Conservation (phyloP, 768 basidiomycete species). For the Rhizopogon vesiculosus region DNA sequence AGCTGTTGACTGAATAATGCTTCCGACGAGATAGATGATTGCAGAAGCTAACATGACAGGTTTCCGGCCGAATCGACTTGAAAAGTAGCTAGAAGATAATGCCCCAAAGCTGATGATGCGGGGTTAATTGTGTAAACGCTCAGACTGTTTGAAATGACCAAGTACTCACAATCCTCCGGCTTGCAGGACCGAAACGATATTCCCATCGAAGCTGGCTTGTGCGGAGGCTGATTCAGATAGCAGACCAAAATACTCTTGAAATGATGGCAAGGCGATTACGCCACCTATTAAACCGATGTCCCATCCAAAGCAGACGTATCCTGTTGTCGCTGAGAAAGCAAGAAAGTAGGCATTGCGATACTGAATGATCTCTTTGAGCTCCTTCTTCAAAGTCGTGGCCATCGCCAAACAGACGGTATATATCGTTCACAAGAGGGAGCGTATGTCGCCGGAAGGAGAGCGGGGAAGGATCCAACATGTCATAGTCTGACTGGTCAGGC, state of each 20-base stretch:
- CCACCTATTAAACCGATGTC: slow-evolving; percentile 35
- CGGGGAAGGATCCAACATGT: not conserved
- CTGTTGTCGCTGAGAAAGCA: slow-evolving; percentile 28
- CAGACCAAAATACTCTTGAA: slow-evolving; percentile 30
- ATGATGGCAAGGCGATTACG: slow-evolving; percentile 30
- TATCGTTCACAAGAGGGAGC: not conserved
- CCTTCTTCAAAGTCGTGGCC: slow-evolving; percentile 14
- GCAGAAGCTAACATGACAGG: slow-evolving; percentile 26
- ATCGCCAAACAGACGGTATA: slow-evolving; percentile 4
- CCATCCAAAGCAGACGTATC: slow-evolving; percentile 33
- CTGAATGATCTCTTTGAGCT: slow-evolving; percentile 15
- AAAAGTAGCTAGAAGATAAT: slow-evolving; percentile 21
- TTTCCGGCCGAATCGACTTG: slow-evolving; percentile 31
- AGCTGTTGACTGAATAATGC: slow-evolving; percentile 27
- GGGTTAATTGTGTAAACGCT: not conserved
- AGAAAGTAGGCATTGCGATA: slow-evolving; percentile 32
- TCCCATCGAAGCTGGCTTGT: slow-evolving; percentile 26
- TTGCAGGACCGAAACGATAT: slow-evolving; percentile 34
- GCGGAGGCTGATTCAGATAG: slow-evolving; percentile 18
- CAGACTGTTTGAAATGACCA: not conserved
- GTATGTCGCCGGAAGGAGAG: not conserved
- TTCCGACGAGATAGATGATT: slow-evolving; percentile 29
- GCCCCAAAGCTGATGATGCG: slow-evolving; percentile 22
- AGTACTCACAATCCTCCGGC: slow-evolving; percentile 29
- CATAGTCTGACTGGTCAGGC: not conserved